These are phyloP conservation scores for Pleoardoris graminearum DNA, from an alignment of 2,329 filamentous ascomycete genomes.

Conservation along the genomic window DNA sequence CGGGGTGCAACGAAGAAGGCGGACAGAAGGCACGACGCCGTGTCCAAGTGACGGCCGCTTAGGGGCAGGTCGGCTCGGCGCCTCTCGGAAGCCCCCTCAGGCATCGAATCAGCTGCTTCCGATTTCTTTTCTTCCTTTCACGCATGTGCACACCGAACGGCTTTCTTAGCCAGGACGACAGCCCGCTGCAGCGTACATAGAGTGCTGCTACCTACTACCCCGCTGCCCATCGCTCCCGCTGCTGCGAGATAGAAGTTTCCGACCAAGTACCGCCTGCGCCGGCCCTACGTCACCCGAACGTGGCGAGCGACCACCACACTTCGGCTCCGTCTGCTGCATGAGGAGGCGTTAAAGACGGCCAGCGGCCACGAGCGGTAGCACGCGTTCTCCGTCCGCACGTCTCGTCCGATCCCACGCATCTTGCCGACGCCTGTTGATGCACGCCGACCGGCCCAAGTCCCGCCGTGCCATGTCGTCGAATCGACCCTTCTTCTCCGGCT, in stretches of 20 bases:
- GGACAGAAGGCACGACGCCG: too few species aligned
- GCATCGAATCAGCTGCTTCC: constrained; percentile 32
- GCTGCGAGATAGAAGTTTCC: constrained; percentile 5
- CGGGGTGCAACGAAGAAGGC: too few species aligned
- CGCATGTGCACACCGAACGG: too few species aligned
- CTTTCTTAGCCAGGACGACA: neutral
- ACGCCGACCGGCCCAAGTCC: constrained; percentile 27
- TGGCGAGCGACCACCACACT: constrained; percentile 7
- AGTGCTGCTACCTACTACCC: too few species aligned
- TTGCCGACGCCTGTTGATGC: constrained; percentile 25
- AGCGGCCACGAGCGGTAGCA: constrained; percentile 1
- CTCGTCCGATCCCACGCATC: neutral
- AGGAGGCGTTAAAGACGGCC: constrained; percentile 6
- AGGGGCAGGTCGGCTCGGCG: constrained; percentile 8
- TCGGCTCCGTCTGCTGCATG: constrained; percentile 12
- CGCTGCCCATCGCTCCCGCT: constrained; percentile 1
- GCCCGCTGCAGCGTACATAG: too few species aligned
- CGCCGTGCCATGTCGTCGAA: constrained; percentile 62
- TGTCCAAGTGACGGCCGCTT: too few species aligned
- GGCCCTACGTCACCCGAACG: constrained; percentile 24
- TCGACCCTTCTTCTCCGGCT: constrained; percentile 67
- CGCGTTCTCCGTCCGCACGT: neutral
- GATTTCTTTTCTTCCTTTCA: constrained; percentile 30
- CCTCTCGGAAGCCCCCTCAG: constrained; percentile 2
- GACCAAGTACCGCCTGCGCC: constrained; percentile 21